phyloP scores from a whole-genome alignment of 139 green algal species.

The Chloropicon primus region DNA sequence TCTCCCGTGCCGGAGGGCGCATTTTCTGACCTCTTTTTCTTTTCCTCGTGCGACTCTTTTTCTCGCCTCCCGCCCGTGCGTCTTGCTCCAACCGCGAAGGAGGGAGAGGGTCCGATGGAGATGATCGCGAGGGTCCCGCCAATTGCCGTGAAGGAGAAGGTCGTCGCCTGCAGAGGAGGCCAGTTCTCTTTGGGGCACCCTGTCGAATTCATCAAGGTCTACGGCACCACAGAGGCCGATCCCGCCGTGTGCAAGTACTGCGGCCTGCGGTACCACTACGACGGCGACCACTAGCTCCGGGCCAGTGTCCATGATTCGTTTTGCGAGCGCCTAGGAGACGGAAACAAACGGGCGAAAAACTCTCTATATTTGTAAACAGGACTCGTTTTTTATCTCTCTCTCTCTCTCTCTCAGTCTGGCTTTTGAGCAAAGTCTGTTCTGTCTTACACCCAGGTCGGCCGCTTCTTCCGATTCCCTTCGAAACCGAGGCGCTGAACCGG shows the following conservation, averaged over 20 bases:
- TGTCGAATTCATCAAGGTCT: constrained; percentile 81
- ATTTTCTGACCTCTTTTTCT: neutral
- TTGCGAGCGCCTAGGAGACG: too few species aligned
- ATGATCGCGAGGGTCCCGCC: constrained; percentile 54
- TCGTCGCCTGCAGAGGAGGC: constrained; percentile 64
- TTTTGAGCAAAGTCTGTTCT: too few species aligned
- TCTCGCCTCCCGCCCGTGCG: too few species aligned
- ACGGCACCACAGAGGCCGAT: constrained; percentile 60
- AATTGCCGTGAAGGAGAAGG: constrained; percentile 57
- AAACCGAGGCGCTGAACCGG: too few species aligned
- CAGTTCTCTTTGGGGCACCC: constrained; percentile 54
- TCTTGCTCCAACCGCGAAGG: neutral
- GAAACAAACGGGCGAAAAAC: too few species aligned
- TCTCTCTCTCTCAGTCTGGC: too few species aligned
- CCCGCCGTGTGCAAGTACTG: constrained; percentile 93
- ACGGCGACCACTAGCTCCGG: neutral
- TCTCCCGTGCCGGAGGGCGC: too few species aligned
- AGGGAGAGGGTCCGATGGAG: constrained; percentile 53
- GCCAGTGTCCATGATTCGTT: neutral
- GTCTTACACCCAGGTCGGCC: too few species aligned
- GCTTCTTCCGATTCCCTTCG: too few species aligned
- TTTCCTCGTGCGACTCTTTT: too few species aligned
- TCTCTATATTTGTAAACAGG: too few species aligned
- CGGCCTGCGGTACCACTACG: constrained; percentile 41
- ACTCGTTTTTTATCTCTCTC: too few species aligned